Percentiles rank a stretch among this genome's conserved stretches.
phyloP scores from a whole-genome alignment of 352 stramenopile species.

The Phytophthora tubulina region DNA sequence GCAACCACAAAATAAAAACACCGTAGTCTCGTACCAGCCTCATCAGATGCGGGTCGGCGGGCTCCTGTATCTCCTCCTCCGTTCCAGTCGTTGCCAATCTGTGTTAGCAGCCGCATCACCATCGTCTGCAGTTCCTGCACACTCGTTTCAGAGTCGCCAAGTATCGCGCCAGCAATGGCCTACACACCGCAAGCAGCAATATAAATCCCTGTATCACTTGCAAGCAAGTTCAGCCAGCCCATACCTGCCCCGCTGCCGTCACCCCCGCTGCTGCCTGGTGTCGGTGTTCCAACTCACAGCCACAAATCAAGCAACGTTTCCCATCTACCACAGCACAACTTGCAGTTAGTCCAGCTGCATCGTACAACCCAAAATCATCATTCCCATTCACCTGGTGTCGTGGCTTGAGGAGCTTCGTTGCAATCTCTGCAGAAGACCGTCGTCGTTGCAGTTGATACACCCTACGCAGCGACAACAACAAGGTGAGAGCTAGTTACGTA shows the following conservation, averaged over 20 bases:
- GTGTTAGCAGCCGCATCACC: constrained; percentile 50
- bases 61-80: constrained; percentile 38
- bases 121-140: constrained; percentile 57
- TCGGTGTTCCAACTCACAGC: constrained; percentile 58
- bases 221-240: neutral
- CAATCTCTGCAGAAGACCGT: constrained; percentile 71
- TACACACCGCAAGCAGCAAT: constrained; percentile 6
- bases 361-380: no score
- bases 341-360: neutral
- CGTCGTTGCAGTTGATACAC: constrained; percentile 1
- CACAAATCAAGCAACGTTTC: constrained; percentile 73
- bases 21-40: constrained; percentile 45
- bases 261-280: neutral
- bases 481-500: neutral
- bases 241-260: constrained; percentile 12
- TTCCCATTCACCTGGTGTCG: constrained; percentile 54
- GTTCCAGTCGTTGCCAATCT: constrained; percentile 46
- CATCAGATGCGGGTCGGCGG: constrained; percentile 57
- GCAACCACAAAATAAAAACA: constrained; percentile 6
- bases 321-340: constrained; percentile 44
- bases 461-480: neutral
- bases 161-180: neutral
- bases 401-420: constrained; percentile 60
- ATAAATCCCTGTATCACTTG: neutral
- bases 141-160: constrained; percentile 22